Evolutionary conservation across 345 rosid genomes (phyloP), one percentile per base, ranked within the genome.

Genomic region (Pistacia integerrima): DNA sequence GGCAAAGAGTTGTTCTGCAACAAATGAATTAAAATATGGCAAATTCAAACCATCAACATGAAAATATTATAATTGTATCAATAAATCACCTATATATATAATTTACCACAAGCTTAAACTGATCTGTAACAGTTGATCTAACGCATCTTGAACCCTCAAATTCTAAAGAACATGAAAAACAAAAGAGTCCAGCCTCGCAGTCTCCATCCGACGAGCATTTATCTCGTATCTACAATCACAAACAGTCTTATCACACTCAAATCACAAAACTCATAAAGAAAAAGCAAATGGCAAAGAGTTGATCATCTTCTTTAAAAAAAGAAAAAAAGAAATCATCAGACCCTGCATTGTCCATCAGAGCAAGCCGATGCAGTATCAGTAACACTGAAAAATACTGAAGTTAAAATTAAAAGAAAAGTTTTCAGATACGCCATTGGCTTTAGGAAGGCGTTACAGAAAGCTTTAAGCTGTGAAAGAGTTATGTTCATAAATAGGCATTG

Each of bases 1-100:
- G 91, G 90, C 82, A 89, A 73, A 11, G 87, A 82, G 59, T 87
- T 80, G 57, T 87, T 85, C 87, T 85, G 83, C 73, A 18, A 60
- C 11, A 59, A 54, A 62, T 28, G 11, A 3, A 8, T 9, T n/a
- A 17, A 1, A 14, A 5, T 12, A 28, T n/a, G 11, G 64, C 1
- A 36, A 5, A 69, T 46, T 20, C 51, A 20, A n/a, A 57, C 12
- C 18, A 38, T 58, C 44, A 74, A 63, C 17, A 16, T 20, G 59
- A 38, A 38, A 56, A 11, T 44, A 65, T 4, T n/a, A 22, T n/a
- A 22, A 46, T 8, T 22, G 18, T 46, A 7, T 22, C 28, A 41
- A 8, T 10, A 46, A 46, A 20, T 18, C 8, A 7, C 8, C 14
- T 5, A 55, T 62, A 6, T 9, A 16, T 4, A 51, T 20, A 25